These are phyloP conservation scores for Heritiera littoralis DNA, from an alignment of 345 rosid species.

Conservation along the genomic window DNA sequence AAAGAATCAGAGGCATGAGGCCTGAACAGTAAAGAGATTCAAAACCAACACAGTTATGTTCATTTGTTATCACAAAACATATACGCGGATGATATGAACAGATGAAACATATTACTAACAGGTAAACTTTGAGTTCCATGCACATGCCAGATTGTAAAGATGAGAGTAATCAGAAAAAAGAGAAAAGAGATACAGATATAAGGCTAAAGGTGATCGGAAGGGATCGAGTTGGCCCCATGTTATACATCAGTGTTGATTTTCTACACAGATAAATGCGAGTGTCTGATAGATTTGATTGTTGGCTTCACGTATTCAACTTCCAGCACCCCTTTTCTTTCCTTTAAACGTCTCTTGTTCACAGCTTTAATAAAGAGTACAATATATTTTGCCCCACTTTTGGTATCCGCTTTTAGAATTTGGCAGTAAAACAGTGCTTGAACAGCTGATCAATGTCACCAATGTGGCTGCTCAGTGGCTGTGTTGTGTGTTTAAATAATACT, in stretches of 20 bases:
- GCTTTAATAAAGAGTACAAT: neutral
- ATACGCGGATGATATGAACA: too few species aligned
- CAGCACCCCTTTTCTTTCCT: neutral
- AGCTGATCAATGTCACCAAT: neutral
- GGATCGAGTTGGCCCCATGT: neutral
- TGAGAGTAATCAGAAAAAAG: neutral
- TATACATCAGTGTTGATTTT: neutral
- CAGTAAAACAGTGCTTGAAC: neutral
- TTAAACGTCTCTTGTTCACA: neutral
- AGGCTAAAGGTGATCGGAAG: neutral
- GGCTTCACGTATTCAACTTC: constrained; percentile 3
- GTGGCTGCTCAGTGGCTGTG: neutral
- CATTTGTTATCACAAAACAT: too few species aligned
- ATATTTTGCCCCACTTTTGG: neutral
- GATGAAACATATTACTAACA: neutral
- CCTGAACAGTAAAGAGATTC: too few species aligned
- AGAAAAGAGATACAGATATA: neutral
- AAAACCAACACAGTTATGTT: too few species aligned
- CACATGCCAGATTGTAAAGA: constrained; percentile 1
- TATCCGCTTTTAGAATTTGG: neutral
- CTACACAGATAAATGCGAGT: neutral
- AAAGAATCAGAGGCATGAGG: too few species aligned
- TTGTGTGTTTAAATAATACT: neutral
- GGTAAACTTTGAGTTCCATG: neutral
- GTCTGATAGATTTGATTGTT: constrained; percentile 12